A percentile compares a stretch with the other conserved stretches of the same genome.
Conservation (phyloP, 257 asterid genomes). For the Nicotiana sylvestris region DNA sequence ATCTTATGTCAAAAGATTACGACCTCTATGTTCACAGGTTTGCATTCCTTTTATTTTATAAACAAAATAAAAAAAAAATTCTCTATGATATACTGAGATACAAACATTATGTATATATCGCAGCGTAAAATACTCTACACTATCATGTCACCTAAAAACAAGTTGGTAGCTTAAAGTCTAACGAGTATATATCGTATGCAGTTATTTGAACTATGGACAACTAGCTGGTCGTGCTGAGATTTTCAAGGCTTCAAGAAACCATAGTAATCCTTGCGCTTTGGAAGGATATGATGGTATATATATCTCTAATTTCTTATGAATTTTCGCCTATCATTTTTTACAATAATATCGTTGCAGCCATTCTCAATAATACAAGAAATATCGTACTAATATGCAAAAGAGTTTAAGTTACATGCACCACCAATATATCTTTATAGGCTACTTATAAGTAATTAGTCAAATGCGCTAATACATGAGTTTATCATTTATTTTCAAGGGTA, state of each 20-base stretch:
- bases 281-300: conserved; percentile 58
- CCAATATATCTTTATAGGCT: too few relatives aligned
- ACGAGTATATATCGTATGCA: conserved; percentile 13
- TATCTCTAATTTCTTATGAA: background rate
- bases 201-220: conserved; percentile 78
- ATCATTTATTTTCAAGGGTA: conserved; percentile 13
- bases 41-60: too few relatives aligned
- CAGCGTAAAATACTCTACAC: too few relatives aligned
- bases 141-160: too few relatives aligned
- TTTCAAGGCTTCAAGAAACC: conserved; percentile 45
- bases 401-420: too few relatives aligned
- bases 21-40: conserved; percentile 77
- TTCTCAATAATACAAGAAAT: background rate
- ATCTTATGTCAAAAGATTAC: conserved; percentile 52
- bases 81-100: too few relatives aligned
- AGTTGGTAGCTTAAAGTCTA: too few relatives aligned
- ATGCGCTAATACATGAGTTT: too few relatives aligned
- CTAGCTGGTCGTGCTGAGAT: conserved; percentile 81
- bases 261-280: conserved; percentile 58
- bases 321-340: background rate
- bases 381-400: background rate
- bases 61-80: too few relatives aligned
- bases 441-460: too few relatives aligned
- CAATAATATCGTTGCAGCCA: background rate
- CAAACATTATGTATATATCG: too few relatives aligned